phyloP scores from a whole-genome alignment of 108 stramenopile genomes.

The Aureococcus anophagefferens region DNA sequence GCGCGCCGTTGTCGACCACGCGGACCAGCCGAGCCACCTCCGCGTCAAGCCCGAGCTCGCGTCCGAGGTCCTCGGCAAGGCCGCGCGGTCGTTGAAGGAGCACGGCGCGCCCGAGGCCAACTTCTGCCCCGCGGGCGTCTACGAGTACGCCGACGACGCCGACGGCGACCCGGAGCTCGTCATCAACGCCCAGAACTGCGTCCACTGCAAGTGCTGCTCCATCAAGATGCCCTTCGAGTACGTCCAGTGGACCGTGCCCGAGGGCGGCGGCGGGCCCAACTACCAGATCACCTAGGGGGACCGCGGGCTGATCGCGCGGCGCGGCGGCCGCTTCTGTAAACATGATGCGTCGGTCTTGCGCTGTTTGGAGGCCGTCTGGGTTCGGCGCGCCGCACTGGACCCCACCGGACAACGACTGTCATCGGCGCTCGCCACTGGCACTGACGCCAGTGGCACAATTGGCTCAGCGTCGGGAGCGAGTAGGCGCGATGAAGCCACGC shows the following conservation, averaged over 20 bases:
- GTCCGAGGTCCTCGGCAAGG: slow-evolving; percentile 23
- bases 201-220: slow-evolving; percentile 98
- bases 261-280: slow-evolving; percentile 94
- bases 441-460: too few relatives aligned
- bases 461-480: too few relatives aligned
- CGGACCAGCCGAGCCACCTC: slow-evolving; percentile 94
- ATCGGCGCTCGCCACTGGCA: too few relatives aligned
- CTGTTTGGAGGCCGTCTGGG: too few relatives aligned
- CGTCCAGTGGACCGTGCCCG: slow-evolving; percentile 97
- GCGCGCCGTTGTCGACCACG: slow-evolving; percentile 87
- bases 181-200: slow-evolving; percentile 96
- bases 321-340: too few relatives aligned
- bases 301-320: too few relatives aligned
- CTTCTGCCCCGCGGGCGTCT: slow-evolving; percentile 94
- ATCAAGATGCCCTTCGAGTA: slow-evolving; percentile 98
- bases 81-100: slow-evolving; percentile 45
- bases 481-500: too few relatives aligned
- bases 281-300: slow-evolving; percentile 95
- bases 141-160: slow-evolving; percentile 68
- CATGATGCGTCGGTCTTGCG: too few relatives aligned
- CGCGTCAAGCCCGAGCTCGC: slow-evolving; percentile 65
- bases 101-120: slow-evolving; percentile 91
- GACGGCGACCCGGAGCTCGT: too few relatives aligned
- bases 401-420: too few relatives aligned
- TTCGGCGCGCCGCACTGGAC: too few relatives aligned